Conservation (phyloP, 352 stramenopile genomes). For the Phytophthora brassicae region DNA sequence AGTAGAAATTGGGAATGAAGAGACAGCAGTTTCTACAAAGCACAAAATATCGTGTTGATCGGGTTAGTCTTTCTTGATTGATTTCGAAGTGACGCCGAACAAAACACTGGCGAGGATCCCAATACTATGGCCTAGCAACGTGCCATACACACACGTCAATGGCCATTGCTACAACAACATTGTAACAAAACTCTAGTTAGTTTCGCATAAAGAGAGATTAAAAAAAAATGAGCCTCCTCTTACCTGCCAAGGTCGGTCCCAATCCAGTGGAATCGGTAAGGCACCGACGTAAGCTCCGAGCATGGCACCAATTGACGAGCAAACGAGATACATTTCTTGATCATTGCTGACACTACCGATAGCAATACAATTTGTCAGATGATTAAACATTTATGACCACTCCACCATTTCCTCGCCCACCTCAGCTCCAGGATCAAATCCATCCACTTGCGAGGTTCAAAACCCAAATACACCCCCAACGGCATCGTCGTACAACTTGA, state of each 20-base stretch:
- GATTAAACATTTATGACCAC: neutral
- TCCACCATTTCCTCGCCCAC: conserved; percentile 23
- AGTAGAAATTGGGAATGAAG: too few species aligned
- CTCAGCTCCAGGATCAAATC: conserved; percentile 56
- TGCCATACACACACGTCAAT: conserved; percentile 80
- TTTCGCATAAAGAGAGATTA: neutral
- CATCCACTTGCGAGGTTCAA: conserved; percentile 41
- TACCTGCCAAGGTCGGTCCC: conserved; percentile 89
- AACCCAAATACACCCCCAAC: conserved; percentile 42
- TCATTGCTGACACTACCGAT: conserved; percentile 37
- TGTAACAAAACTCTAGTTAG: conserved; percentile 1
- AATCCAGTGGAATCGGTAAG: conserved; percentile 82
- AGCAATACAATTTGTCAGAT: neutral
- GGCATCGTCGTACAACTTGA: conserved; percentile 51
- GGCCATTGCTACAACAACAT: conserved; percentile 74
- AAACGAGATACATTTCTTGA: conserved; percentile 53
- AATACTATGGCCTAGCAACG: conserved; percentile 46
- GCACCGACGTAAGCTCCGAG: conserved; percentile 75
- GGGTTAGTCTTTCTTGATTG: conserved; percentile 28
- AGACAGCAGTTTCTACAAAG: conserved; percentile 4
- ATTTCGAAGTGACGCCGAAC: conserved; percentile 16
- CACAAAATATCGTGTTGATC: neutral
- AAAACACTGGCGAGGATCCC: conserved; percentile 38
- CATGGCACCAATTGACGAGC: conserved; percentile 54
- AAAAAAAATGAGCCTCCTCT: neutral